A percentile compares a stretch with the other conserved stretches of the same genome.
These are phyloP conservation scores for Hemisphaericaspora nanyangensis DNA, from an alignment of 805 yeast genomes.

Conservation along the genomic window DNA sequence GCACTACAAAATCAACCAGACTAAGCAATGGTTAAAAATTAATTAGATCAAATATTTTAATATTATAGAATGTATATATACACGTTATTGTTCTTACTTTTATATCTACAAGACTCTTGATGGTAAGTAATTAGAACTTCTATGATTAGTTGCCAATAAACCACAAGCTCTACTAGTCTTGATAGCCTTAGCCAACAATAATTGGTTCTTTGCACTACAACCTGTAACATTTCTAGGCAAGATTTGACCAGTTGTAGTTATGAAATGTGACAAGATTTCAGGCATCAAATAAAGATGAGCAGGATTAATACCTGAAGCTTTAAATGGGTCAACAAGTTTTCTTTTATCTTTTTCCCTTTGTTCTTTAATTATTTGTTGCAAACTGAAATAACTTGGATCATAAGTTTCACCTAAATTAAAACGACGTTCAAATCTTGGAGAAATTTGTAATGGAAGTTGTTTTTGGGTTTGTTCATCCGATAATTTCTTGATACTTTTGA, in stretches of 20 bases:
- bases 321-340: conserved; percentile 34
- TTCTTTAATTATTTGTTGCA: conserved; percentile 53
- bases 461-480: no score
- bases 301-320: conserved; percentile 58
- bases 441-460: conserved; percentile 36
- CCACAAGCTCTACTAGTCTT: conserved; percentile 81
- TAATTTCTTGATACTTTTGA: conserved; percentile 3
- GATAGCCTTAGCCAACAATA: conserved; percentile 68
- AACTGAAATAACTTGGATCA: conserved; percentile 79
- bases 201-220: conserved; percentile 62
- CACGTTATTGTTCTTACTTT: no score
- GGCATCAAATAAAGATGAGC: conserved; percentile 71
- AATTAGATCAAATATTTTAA: no score
- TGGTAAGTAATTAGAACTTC: conserved; percentile 48
- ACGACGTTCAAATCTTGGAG: conserved; percentile 34
- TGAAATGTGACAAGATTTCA: conserved; percentile 57
- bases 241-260: conserved; percentile 73
- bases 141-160: conserved; percentile 70
- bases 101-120: conserved; percentile 29
- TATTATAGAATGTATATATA: no score
- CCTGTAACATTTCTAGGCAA: conserved; percentile 71
- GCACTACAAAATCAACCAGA: no score
- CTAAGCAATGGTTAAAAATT: no score
- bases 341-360: conserved; percentile 27
- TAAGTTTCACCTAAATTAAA: conserved; percentile 55